phyloP scores from a whole-genome alignment of 1,139 yeast genomes.

The Saccharomyces hybrid region DNA sequence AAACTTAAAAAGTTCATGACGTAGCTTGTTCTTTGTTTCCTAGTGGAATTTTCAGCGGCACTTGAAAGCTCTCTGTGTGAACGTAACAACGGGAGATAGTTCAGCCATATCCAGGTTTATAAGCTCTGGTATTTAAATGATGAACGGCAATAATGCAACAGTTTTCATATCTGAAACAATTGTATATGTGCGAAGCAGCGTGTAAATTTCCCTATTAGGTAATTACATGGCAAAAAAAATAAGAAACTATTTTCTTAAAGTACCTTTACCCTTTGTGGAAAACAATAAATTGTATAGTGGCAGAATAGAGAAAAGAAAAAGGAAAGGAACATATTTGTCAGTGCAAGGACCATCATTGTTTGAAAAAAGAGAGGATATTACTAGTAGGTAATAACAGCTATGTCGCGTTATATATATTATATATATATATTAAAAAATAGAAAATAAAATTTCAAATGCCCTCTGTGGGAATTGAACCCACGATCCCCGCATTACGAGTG shows the following conservation, averaged over 20 bases:
- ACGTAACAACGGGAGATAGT: not conserved
- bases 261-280: not conserved
- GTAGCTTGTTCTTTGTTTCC: not conserved
- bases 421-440: not conserved
- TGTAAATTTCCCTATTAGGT: conserved; percentile 3
- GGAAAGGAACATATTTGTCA: not conserved
- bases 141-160: not conserved
- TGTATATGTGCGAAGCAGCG: not conserved
- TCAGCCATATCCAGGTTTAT: not conserved
- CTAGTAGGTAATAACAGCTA: no score
- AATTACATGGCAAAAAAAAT: conserved; percentile 1
- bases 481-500: conserved; percentile 61
- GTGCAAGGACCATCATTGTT: not conserved
- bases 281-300: not conserved
- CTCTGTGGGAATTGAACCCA: conserved; percentile 54
- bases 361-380: no score
- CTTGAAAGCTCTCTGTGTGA: not conserved
- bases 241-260: not conserved
- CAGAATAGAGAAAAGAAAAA: not conserved
- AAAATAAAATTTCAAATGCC: conserved; percentile 32
- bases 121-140: not conserved
- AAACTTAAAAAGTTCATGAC: not conserved
- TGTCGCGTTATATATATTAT: no score
- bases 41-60: not conserved
- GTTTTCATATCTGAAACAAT: not conserved